phyloP scores from a whole-genome alignment of 2,329 filamentous ascomycete species.

The Cladophialophora immunda region DNA sequence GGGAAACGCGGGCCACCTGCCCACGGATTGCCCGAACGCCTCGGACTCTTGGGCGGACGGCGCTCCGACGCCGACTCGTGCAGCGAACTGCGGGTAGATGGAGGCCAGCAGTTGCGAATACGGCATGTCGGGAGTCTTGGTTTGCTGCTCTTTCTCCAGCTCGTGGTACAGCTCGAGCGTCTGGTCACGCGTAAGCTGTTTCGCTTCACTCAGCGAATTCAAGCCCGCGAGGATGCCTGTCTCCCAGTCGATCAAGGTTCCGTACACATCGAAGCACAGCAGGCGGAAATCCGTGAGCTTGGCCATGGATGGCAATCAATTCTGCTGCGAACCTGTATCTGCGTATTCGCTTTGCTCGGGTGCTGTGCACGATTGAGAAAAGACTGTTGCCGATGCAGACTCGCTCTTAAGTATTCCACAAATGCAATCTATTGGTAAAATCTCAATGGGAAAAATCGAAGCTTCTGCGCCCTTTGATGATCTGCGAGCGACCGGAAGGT shows the following conservation, averaged over 20 bases:
- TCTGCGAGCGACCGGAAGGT: background rate
- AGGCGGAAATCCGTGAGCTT: slow-evolving; percentile 39
- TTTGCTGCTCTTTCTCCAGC: slow-evolving; percentile 17
- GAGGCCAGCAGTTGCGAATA: slow-evolving; percentile 25
- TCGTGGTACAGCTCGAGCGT: slow-evolving; percentile 18
- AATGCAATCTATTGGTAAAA: no score
- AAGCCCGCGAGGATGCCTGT: slow-evolving; percentile 58
- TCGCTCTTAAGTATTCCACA: no score
- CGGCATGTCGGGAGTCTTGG: slow-evolving; percentile 21
- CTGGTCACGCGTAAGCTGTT: slow-evolving; percentile 12
- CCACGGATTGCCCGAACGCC: slow-evolving; percentile 59
- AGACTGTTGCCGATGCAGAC: no score
- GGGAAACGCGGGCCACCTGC: slow-evolving; percentile 63
- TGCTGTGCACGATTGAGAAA: background rate
- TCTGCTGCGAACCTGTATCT: background rate
- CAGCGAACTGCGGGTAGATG: slow-evolving; percentile 25
- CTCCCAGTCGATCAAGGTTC: slow-evolving; percentile 82
- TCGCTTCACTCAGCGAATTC: slow-evolving; percentile 9
- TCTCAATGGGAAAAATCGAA: no score
- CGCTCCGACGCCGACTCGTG: slow-evolving; percentile 6
- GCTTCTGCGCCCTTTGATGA: background rate
- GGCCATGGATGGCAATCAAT: background rate
- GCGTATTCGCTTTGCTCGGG: background rate
- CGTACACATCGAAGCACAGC: slow-evolving; percentile 81
- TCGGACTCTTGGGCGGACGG: slow-evolving; percentile 47